Evolutionary conservation across 2,329 filamentous ascomycete species (phyloP), one percentile per base, ranked within the genome.

Genomic region (Paraconiothyrium brasiliense): DNA sequence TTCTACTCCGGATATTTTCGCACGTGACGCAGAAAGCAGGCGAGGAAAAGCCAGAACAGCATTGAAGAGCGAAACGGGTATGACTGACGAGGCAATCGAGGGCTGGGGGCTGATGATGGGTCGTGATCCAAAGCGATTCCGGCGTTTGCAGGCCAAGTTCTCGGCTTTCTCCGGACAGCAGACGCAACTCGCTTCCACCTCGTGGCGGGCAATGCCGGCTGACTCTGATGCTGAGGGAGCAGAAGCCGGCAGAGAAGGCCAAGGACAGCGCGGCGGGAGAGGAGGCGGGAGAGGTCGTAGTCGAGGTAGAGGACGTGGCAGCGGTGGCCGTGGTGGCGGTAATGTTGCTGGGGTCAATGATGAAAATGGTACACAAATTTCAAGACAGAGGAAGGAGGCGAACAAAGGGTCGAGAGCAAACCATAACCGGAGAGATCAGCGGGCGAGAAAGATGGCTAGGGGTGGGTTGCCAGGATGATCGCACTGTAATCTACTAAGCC

Each of bases 21-120:
- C 83, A 5, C 86, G 94, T 20, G 91, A 94, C 62, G 85, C 89
- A 1, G 84, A 85, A 5, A 93, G 91, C 0, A 85, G 93, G 57
- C 84, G 91, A 63, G 84, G 90, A 0, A 84, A 85, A 24, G 81
- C 85, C 1, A 85, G 95, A 43, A 79, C 78, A 7, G 86, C 85
- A 37, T 76, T 99, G 52, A 91, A 89, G 68, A 85, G 86, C 24
- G 89, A 93, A 62, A 97, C 92, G 0, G 90, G 90, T 4, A 92
- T 97, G 92, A 93, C 93, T 0, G 94, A 98, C 69, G 94, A 98
- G 78, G 89, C 91, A 2, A 90, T 99, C 37, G 95, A 98, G 78
- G 95, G 95, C 5, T 99, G 94, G 94, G 92, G 87, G 0, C 82
- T 97, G 52, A 97, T 98, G 92, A 80, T 97, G 8, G 81, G 83